A percentile compares a stretch with the other conserved stretches of the same genome.
Evolutionary conservation across 148 eudicot genomes (phyloP).

Genomic region (Rhododendron ferrugineum): DNA sequence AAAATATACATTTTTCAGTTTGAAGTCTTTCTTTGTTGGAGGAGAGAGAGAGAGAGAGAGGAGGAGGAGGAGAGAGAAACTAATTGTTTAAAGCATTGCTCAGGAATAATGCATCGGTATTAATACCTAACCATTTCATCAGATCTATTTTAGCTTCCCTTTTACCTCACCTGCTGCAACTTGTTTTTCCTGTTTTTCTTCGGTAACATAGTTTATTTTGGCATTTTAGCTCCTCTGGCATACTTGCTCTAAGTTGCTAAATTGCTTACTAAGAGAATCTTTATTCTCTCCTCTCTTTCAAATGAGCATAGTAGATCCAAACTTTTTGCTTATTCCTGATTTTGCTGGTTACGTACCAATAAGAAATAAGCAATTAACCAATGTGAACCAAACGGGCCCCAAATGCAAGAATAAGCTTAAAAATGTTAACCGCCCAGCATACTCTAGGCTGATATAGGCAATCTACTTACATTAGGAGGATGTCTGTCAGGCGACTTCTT

Average conservation of each 20-base stretch:
- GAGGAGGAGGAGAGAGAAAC: too few relatives aligned
- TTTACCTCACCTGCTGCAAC: too few relatives aligned
- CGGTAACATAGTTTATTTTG: too few relatives aligned
- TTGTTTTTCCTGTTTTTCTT: too few relatives aligned
- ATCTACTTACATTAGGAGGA: slow-evolving; percentile 10
- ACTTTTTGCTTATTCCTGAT: neutral
- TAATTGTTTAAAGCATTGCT: too few relatives aligned
- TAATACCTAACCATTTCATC: too few relatives aligned
- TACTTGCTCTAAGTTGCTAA: neutral
- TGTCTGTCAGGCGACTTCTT: neutral
- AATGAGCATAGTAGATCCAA: neutral
- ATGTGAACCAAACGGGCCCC: neutral
- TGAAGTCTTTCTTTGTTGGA: too few relatives aligned
- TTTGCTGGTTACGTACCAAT: neutral
- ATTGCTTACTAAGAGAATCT: neutral
- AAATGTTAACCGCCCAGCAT: neutral
- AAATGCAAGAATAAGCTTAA: neutral
- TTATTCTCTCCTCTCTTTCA: neutral
- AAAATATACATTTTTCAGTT: too few relatives aligned
- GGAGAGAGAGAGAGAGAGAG: too few relatives aligned
- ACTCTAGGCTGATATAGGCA: neutral
- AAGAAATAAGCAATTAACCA: neutral
- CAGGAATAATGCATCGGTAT: too few relatives aligned
- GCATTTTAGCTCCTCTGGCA: too few relatives aligned
- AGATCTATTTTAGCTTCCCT: too few relatives aligned